Evolutionary conservation across 768 basidiomycete genomes (phyloP).

Genomic region (Suillus decipiens): DNA sequence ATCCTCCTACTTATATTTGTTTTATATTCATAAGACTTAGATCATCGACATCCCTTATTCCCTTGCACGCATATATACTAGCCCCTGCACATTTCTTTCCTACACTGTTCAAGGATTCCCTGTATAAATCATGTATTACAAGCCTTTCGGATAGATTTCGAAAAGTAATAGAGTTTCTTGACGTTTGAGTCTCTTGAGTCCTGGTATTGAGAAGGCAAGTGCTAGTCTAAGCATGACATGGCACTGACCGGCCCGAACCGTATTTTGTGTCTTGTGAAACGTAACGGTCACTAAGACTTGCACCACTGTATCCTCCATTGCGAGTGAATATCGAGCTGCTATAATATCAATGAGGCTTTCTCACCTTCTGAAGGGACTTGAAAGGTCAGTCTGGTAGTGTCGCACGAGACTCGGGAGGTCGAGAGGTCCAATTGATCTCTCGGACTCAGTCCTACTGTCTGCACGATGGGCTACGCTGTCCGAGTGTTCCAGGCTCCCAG

Average conservation of each 20-base stretch:
- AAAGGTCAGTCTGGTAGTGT: neutral
- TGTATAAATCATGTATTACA: neutral
- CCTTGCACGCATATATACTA: neutral
- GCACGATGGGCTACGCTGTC: neutral
- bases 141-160: neutral
- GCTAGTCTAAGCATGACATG: neutral
- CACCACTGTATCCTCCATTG: neutral
- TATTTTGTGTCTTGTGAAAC: neutral
- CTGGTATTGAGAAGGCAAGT: neutral
- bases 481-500: neutral
- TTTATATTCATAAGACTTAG: neutral
- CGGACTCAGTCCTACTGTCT: neutral
- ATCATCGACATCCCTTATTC: neutral
- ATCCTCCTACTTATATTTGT: neutral
- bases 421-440: neutral
- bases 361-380: neutral
- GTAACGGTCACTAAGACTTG: neutral
- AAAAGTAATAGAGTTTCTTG: neutral
- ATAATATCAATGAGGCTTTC: neutral
- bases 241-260: no score
- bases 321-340: neutral
- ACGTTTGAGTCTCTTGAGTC: neutral
- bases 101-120: neutral
- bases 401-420: neutral
- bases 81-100: neutral